Evolutionary conservation across 1,284 basidiomycete species (phyloP).

Genomic region (Kwoniella shivajii): DNA sequence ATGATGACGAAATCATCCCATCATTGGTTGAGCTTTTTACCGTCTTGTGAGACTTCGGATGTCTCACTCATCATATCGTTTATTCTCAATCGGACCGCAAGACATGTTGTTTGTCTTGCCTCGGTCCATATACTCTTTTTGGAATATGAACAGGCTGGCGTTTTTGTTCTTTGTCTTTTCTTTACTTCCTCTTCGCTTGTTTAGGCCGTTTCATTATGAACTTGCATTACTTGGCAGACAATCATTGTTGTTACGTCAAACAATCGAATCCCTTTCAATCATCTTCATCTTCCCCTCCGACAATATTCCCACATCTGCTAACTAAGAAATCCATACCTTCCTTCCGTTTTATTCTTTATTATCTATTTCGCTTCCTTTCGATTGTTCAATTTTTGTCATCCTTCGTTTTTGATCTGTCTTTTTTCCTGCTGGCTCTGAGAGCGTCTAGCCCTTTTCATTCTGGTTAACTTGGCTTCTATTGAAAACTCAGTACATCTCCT

Average conservation of each 20-base stretch:
- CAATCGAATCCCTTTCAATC: too few relatives aligned
- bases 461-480: background rate
- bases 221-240: too few relatives aligned
- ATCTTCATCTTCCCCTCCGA: too few relatives aligned
- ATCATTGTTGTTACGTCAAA: too few relatives aligned
- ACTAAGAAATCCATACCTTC: too few relatives aligned
- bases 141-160: too few relatives aligned
- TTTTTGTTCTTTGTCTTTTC: too few relatives aligned
- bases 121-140: background rate
- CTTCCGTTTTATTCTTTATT: background rate
- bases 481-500: background rate
- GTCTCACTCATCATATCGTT: slow-evolving; percentile 1
- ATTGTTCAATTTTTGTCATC: background rate
- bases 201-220: too few relatives aligned
- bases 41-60: background rate
- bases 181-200: background rate
- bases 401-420: background rate
- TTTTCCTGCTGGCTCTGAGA: slow-evolving; percentile 10
- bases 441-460: background rate
- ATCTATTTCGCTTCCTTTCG: background rate
- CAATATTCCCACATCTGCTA: too few relatives aligned
- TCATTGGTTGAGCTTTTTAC: background rate
- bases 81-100: slow-evolving; percentile 10
- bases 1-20: background rate
- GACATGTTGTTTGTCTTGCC: slow-evolving; percentile 10